phyloP scores from a whole-genome alignment of 352 stramenopile genomes.

The Pythium insidiosum region DNA sequence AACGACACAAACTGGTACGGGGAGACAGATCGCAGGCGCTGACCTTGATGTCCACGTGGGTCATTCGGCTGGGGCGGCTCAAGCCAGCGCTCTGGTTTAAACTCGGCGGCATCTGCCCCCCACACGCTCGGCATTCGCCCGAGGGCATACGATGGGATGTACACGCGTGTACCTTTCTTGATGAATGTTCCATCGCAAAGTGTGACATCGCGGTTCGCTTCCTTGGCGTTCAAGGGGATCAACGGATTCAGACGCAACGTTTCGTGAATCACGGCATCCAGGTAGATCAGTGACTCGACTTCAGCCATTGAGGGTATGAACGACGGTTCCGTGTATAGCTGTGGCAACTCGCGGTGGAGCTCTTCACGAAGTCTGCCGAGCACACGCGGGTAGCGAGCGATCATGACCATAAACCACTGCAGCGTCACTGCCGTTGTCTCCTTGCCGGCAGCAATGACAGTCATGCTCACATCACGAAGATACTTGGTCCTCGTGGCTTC shows the following conservation, averaged over 20 bases:
- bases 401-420: slow-evolving; percentile 67
- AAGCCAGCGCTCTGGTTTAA: slow-evolving; percentile 64
- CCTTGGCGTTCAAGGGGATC: slow-evolving; percentile 40
- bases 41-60: too few relatives aligned
- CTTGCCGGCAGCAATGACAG: slow-evolving; percentile 59
- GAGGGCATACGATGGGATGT: slow-evolving; percentile 47
- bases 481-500: slow-evolving; percentile 18
- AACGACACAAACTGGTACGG: slow-evolving; percentile 68
- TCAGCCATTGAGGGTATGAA: slow-evolving; percentile 27
- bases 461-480: slow-evolving; percentile 65
- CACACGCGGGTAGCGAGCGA: slow-evolving; percentile 46
- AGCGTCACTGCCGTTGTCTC: slow-evolving; percentile 60
- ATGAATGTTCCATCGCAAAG: slow-evolving; percentile 62
- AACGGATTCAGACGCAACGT: slow-evolving; percentile 58
- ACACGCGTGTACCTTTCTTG: slow-evolving; percentile 31
- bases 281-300: slow-evolving; percentile 42
- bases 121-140: slow-evolving; percentile 46
- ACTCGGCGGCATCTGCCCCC: slow-evolving; percentile 51
- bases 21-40: slow-evolving; percentile 29
- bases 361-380: slow-evolving; percentile 41
- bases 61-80: too few relatives aligned
- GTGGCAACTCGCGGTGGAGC: slow-evolving; percentile 24
- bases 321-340: slow-evolving; percentile 17
- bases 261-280: slow-evolving; percentile 57
- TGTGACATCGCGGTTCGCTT: slow-evolving; percentile 32